Base-by-base conservation (phyloP, 2,329 filamentous ascomycete genomes). In the Ascosphaera apis region DNA sequence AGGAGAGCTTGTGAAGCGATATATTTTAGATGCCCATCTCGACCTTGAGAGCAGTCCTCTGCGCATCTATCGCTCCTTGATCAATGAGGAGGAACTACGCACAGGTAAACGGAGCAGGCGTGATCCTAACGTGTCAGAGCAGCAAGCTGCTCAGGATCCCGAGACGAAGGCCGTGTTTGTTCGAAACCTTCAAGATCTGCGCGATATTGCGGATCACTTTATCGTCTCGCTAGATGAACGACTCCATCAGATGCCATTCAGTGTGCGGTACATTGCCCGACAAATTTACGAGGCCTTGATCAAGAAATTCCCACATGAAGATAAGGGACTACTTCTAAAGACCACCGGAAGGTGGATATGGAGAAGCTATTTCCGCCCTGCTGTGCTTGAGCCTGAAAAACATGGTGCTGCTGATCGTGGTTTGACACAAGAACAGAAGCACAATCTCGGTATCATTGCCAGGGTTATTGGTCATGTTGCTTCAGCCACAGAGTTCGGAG, bases 41-140 rank as follows among this genome's bases (percentile, higher is more conserved):
- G 86, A 98, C 51, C 65, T 98, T 17, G 88, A 98, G 56, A 93
- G 86, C 52, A 88, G 98, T 49, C 88, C 88, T 0, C 76, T 95
- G 63, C 86, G 95, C 47, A 98, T 98, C 39, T 95, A 98, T 56
- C 72, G 80, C 31, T 88, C 83, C 3, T 76, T 82, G 11, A 91
- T 98, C 58, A 95, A 91, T 59, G 92, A 98, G 47, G 86, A 95
- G 54, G 88, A 98, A 56, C 70, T 98, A 16, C 75, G 82, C 13
- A 98, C 88, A 0, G 88, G 88, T 3, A 72, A 73, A 43, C 72
- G 81, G 15, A 92, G 84, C 52, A 69, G 69, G 35, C 69, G 88
- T 42, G 78, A 74, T 23, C 71, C 81, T 11, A 83, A 93, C 45
- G 76, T 98, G 23, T 77, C 82, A 1, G 72, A 84, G 42, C 88